These are phyloP conservation scores for Penicillium sp. DNA, from an alignment of 2,329 filamentous ascomycete genomes.

Conservation along the genomic window DNA sequence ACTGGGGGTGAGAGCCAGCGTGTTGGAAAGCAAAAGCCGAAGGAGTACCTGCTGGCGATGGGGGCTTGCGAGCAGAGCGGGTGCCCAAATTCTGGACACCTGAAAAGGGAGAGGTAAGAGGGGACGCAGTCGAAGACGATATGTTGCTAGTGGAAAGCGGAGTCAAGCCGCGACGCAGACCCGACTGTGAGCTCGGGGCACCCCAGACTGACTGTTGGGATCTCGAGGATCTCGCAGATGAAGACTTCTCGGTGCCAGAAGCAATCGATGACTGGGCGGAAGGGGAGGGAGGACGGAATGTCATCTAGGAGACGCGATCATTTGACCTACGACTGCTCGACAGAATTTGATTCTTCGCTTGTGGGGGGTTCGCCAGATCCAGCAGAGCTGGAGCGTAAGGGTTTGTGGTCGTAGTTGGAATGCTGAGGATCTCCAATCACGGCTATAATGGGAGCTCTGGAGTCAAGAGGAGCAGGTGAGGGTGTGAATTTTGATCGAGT, in stretches of 20 bases:
- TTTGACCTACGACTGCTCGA: conserved; percentile 40
- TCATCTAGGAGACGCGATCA: conserved; percentile 55
- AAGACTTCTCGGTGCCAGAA: conserved; percentile 48
- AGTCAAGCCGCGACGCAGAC: conserved; percentile 54
- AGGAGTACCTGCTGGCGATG: conserved; percentile 53
- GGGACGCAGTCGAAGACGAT: conserved; percentile 47
- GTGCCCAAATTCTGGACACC: conserved; percentile 48
- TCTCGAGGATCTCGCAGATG: conserved; percentile 40
- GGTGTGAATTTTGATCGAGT: conserved; percentile 4
- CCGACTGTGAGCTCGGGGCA: conserved; percentile 52
- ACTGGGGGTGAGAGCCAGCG: conserved; percentile 52
- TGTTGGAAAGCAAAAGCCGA: conserved; percentile 53
- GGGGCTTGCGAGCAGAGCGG: conserved; percentile 50
- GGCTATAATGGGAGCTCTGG: not conserved
- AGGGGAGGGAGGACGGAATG: conserved; percentile 51
- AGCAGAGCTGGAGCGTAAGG: conserved; percentile 9
- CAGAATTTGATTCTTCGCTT: conserved; percentile 17
- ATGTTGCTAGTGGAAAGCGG: conserved; percentile 54
- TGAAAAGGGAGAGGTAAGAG: conserved; percentile 51
- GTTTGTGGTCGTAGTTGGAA: not conserved
- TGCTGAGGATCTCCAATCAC: not conserved
- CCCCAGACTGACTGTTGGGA: conserved; percentile 56
- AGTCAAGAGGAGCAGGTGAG: conserved; percentile 1
- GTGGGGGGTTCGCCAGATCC: conserved; percentile 4
- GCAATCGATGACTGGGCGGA: conserved; percentile 50